Evolutionary conservation across 2,329 filamentous ascomycete species (phyloP).

Genomic region (Zalaria sp.): DNA sequence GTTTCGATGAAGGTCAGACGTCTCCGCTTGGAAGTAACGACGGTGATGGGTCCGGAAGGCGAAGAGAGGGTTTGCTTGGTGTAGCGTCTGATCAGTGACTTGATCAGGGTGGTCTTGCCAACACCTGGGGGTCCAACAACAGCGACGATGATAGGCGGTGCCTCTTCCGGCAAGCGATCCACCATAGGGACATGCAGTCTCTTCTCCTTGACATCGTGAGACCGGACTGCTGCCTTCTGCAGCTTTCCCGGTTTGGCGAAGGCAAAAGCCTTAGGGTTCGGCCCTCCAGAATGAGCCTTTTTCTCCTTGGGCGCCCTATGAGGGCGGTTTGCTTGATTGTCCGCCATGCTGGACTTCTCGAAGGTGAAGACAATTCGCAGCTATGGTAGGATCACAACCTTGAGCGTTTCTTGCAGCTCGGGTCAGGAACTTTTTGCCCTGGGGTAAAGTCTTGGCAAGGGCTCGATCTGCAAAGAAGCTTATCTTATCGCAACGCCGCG

Average conservation of each 20-base stretch:
- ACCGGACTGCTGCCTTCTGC: conserved; percentile 58
- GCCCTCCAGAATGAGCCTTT: conserved; percentile 54
- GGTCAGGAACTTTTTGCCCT: too few species aligned
- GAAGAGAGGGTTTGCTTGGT: conserved; percentile 88
- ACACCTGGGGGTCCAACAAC: conserved; percentile 90
- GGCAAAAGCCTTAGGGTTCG: conserved; percentile 83
- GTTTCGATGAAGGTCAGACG: conserved; percentile 93
- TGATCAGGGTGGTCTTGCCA: conserved; percentile 90
- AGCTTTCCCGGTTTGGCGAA: conserved; percentile 70
- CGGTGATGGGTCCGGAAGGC: conserved; percentile 82
- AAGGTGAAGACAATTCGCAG: not conserved
- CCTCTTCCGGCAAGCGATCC: conserved; percentile 89
- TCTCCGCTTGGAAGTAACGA: conserved; percentile 92
- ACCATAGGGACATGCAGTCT: conserved; percentile 91
- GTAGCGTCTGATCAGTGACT: conserved; percentile 85
- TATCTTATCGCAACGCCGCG: too few species aligned
- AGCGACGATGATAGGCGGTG: conserved; percentile 80
- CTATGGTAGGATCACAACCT: conserved; percentile 7
- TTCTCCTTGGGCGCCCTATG: conserved; percentile 84
- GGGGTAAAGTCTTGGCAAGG: too few species aligned
- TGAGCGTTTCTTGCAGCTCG: too few species aligned
- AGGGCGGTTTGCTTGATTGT: conserved; percentile 65
- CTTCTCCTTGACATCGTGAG: conserved; percentile 82
- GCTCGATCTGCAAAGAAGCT: too few species aligned
- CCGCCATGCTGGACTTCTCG: conserved; percentile 14